Evolutionary conservation across 495 filamentous ascomycete genomes (phyloP), one percentile per base, ranked within the genome.

Genomic region (Hapsidospora chrysogenum): DNA sequence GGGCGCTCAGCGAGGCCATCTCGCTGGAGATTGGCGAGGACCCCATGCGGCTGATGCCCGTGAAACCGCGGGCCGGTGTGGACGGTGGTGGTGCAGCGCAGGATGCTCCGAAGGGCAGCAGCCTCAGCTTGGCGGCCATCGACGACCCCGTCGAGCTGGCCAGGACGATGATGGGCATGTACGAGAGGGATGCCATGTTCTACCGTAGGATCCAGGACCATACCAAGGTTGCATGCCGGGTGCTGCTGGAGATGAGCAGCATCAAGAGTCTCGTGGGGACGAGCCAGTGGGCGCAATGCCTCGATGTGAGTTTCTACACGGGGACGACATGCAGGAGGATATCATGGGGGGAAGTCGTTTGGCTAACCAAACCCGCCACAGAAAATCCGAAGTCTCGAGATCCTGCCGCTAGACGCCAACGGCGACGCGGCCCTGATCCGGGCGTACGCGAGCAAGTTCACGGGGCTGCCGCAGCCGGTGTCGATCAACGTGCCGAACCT

Each of bases 1-100:
- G 83, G 19, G 75, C 85, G n/a, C 62, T 96, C 18, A 86, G 85
- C 16, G 85, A 94, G 50, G 77, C 82, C 20, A 70, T 94, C 39
- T 71, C 80, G 11, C 62, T 84, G 9, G 81, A 92, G 37, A 61
- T 95, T 31, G 85, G 84, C 31, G 71, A 81, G 41, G 74, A 82
- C 30, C 68, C 70, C 14, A 60, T 81, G 49, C 76, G 72, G 29
- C 58, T 93, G 30, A 70, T 85, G 51, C 84, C 85, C 16, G 63
- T 87, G 29, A 84, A 80, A 47, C 80, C 83, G 20, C 62, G 74
- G 9, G 47, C 51, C 17, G 53, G 50, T 7, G 54, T 45, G 13
- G 33, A 52, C 29, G n/a, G n/a, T n/a, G n/a, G n/a, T n/a, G n/a
- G n/a, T n/a, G n/a, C n/a, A n/a, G 44, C 39, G 4, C 42, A 54